A percentile compares a stretch with the other conserved stretches of the same genome.
phyloP scores from a whole-genome alignment of 495 filamentous ascomycete species.

The Hyaloscypha bicolor region DNA sequence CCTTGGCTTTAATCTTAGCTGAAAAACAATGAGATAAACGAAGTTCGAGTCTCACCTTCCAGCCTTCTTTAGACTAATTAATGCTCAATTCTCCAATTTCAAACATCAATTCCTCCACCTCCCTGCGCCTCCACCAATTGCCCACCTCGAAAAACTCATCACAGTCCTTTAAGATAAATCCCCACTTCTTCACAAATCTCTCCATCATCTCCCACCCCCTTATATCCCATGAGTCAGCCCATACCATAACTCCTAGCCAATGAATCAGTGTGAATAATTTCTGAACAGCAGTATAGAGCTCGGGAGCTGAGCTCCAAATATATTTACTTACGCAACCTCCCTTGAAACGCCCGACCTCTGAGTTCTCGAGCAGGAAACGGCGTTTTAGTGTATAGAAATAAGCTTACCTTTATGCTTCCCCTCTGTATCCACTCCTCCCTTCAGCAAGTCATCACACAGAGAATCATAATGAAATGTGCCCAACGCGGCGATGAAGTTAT shows the following conservation, averaged over 20 bases:
- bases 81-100: too few species aligned
- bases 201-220: slow-evolving; percentile 38
- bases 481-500: slow-evolving; percentile 34
- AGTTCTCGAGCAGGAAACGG: neutral
- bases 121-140: slow-evolving; percentile 26
- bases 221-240: slow-evolving; percentile 38
- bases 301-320: too few species aligned
- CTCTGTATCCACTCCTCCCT: slow-evolving; percentile 37
- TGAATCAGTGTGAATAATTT: too few species aligned
- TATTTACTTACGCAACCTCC: neutral
- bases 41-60: too few species aligned
- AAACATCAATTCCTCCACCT: neutral
- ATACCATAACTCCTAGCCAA: slow-evolving; percentile 33
- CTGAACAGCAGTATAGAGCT: too few species aligned
- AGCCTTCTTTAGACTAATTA: too few species aligned
- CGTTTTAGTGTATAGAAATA: too few species aligned
- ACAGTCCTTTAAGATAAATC: slow-evolving; percentile 34
- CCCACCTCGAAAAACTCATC: slow-evolving; percentile 30
- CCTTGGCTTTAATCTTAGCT: too few species aligned
- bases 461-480: slow-evolving; percentile 47
- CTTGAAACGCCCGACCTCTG: neutral
- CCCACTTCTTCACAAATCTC: slow-evolving; percentile 37
- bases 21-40: too few species aligned
- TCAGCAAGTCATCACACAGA: slow-evolving; percentile 50
- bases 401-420: neutral